These are phyloP conservation scores for Penicillium sp. DNA, from an alignment of 2,329 filamentous ascomycete species.

Conservation along the genomic window DNA sequence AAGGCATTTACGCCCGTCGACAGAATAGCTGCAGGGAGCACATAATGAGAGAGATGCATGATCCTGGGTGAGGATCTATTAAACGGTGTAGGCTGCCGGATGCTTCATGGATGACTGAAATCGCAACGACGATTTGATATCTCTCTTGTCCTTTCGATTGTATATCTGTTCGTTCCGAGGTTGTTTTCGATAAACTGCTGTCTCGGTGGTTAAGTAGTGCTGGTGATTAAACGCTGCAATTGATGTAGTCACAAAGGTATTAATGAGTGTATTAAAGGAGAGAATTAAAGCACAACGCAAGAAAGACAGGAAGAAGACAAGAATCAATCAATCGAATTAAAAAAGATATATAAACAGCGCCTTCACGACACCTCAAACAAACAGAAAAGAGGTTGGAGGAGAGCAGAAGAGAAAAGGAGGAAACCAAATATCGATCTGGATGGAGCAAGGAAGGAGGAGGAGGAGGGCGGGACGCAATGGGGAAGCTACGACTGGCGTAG, in stretches of 20 bases:
- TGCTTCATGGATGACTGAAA: conserved; percentile 28
- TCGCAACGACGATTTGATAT: neutral
- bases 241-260: neutral
- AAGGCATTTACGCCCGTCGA: conserved; percentile 38
- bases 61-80: conserved; percentile 24
- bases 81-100: neutral
- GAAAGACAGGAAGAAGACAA: neutral
- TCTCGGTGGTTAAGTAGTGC: neutral
- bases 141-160: neutral
- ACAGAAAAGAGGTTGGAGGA: neutral
- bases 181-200: neutral
- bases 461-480: neutral
- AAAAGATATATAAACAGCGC: neutral
- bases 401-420: neutral
- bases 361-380: neutral
- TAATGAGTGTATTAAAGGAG: neutral
- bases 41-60: conserved; percentile 35
- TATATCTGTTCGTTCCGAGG: neutral
- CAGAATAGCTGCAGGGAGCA: conserved; percentile 29
- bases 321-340: neutral
- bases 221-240: neutral
- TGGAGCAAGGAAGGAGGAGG: neutral
- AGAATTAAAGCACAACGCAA: neutral
- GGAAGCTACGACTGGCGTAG: neutral
- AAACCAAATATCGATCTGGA: neutral